phyloP scores from a whole-genome alignment of 192 early-diverging fungal genomes.

The Entomortierella lignicola region DNA sequence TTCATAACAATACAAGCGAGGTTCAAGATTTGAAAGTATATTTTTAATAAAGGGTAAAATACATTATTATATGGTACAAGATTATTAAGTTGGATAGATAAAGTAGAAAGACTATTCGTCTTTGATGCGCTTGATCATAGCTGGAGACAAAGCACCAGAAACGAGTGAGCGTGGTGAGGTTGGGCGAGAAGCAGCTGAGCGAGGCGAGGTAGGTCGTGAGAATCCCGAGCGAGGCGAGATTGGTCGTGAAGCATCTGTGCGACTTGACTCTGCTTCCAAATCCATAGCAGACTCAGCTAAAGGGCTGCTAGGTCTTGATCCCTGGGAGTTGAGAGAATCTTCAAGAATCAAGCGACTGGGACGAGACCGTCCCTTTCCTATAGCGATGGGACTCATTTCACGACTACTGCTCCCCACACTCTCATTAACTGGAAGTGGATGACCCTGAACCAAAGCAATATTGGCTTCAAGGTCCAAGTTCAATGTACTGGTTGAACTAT shows the following conservation, averaged over 20 bases:
- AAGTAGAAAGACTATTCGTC: constrained; percentile 20
- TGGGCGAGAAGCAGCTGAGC: constrained; percentile 4
- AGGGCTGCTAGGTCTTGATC: constrained; percentile 35
- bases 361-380: constrained; percentile 34
- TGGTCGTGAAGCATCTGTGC: constrained; percentile 7
- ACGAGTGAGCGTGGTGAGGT: constrained; percentile 28
- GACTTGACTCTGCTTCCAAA: constrained; percentile 2
- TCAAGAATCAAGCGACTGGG: constrained; percentile 42
- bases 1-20: background rate
- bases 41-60: background rate
- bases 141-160: constrained; percentile 29
- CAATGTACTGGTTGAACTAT: constrained; percentile 22
- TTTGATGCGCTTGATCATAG: constrained; percentile 44
- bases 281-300: constrained; percentile 5
- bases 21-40: too few relatives aligned
- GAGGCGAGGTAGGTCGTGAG: constrained; percentile 16
- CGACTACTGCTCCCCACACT: background rate
- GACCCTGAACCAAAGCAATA: constrained; percentile 12
- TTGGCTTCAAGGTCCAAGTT: constrained; percentile 40
- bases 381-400: background rate
- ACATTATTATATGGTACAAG: constrained; percentile 7
- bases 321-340: background rate
- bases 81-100: background rate
- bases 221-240: constrained; percentile 6
- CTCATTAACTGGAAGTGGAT: constrained; percentile 17